Evolutionary conservation across 176 grass and related monocot genomes (phyloP), one percentile per base, ranked within the genome.

Genomic region (Ensete ventricosum): DNA sequence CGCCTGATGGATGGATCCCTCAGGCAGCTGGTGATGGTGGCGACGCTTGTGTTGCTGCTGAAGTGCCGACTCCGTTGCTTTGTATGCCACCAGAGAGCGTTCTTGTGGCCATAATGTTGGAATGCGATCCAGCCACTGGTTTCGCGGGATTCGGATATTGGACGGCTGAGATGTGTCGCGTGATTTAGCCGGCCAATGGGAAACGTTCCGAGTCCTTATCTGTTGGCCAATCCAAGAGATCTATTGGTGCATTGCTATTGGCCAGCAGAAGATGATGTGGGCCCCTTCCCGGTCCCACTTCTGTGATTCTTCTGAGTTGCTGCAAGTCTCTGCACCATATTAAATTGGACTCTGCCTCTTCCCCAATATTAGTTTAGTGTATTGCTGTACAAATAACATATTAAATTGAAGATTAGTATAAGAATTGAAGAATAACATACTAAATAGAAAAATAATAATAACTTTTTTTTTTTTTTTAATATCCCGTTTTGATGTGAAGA

Each of bases 141-240:
- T 54, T 16, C 2, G 50, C 9, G 2, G 11, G 22, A 25, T 26
- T 73, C n/a, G 13, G 24, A 11, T 53, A 2, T 24, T 14, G 51
- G 51, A 54, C 3, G 71, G 71, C 22, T 73, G 52, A 55, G 52
- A 55, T 73, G 23, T 14, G 50, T 13, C 27, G 71, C 22, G 51
- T 11, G 71, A 26, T 73, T 54, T 19, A 55, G 11, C n/a, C 27
- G 71, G 23, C 51, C 71, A 73, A 73, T 54, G 21, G 23, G 21
- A 54, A 13, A 25, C 34, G 1, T 4, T 14, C 16, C 53, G 23
- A 12, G 23, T 73, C 17, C 24, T 87, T 91, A 96, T 96, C 88
- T 79, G 77, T 55, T 76, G 81, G 71, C 72, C 10, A 55, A 57
- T 74, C 53, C 72, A 26, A 54, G 22, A 74, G 52, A 55, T 74